These are phyloP conservation scores for Aspergillus cejpii DNA, from an alignment of 2,329 filamentous ascomycete genomes.

Conservation along the genomic window DNA sequence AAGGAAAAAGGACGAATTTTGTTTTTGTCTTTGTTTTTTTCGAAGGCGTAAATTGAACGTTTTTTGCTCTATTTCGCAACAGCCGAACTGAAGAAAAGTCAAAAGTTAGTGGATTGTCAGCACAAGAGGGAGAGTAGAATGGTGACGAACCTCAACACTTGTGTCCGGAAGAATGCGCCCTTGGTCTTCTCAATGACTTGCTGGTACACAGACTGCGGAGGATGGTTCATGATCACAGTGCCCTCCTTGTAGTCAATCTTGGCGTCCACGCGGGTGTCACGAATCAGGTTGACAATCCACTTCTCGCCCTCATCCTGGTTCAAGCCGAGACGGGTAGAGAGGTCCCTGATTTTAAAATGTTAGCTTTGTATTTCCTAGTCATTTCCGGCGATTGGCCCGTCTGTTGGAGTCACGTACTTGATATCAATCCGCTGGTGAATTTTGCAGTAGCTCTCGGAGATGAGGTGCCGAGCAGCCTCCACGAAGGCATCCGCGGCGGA, in stretches of 20 bases:
- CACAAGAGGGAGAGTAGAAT: neutral
- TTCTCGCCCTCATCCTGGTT: constrained; percentile 96
- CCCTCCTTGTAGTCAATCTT: constrained; percentile 99
- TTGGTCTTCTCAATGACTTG: constrained; percentile 99
- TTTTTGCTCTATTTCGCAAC: constrained; percentile 44
- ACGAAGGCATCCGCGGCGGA: constrained; percentile 81
- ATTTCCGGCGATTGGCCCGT: too few species aligned
- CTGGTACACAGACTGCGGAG: constrained; percentile 95
- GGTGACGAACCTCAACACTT: constrained; percentile 63
- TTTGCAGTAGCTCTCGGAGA: constrained; percentile 99
- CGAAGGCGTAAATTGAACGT: constrained; percentile 2
- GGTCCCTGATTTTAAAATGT: constrained; percentile 52
- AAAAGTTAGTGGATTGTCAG: constrained; percentile 7
- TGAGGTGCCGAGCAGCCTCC: constrained; percentile 88
- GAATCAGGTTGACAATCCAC: constrained; percentile 99
- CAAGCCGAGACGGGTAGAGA: constrained; percentile 84
- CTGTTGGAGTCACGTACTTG: constrained; percentile 54
- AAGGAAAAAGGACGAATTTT: constrained; percentile 27
- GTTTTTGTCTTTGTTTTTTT: constrained; percentile 3
- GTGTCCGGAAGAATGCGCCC: constrained; percentile 96
- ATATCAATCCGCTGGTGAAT: constrained; percentile 99
- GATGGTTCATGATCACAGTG: constrained; percentile 99
- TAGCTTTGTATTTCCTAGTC: constrained; percentile 9
- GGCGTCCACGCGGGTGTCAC: constrained; percentile 92
- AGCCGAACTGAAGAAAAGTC: constrained; percentile 35